Evolutionary conservation across 2,329 filamentous ascomycete species (phyloP).

Genomic region (Neonectria coccinea): DNA sequence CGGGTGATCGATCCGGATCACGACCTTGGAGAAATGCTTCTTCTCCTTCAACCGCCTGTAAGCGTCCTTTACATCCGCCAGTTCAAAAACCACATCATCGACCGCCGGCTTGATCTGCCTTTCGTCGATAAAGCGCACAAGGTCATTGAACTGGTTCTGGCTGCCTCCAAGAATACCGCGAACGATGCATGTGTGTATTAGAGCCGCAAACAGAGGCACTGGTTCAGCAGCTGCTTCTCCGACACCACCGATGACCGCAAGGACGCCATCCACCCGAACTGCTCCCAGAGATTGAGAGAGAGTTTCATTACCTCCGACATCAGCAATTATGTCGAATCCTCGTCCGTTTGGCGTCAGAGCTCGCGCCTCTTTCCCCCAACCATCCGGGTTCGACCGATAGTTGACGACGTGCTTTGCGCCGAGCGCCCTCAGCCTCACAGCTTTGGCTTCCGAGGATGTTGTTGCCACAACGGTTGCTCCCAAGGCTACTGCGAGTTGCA

Average conservation of each 20-base stretch:
- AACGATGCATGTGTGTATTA: conserved; percentile 45
- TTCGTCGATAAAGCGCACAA: conserved; percentile 49
- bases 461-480: conserved; percentile 69
- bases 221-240: conserved; percentile 33
- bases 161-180: conserved; percentile 47
- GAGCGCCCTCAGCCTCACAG: conserved; percentile 62
- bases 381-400: conserved; percentile 65
- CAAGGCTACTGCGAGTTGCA: conserved; percentile 59
- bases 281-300: conserved; percentile 67
- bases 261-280: conserved; percentile 52
- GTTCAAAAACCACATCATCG: conserved; percentile 47
- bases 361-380: conserved; percentile 69
- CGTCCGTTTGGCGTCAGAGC: conserved; percentile 57
- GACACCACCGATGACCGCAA: conserved; percentile 50
- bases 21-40: conserved; percentile 53
- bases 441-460: conserved; percentile 67
- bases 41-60: conserved; percentile 48
- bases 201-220: conserved; percentile 42
- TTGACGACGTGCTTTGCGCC: conserved; percentile 71
- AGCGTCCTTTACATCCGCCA: conserved; percentile 49
- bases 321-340: conserved; percentile 73
- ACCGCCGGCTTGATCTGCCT: conserved; percentile 47
- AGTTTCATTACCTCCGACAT: conserved; percentile 74
- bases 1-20: conserved; percentile 45
- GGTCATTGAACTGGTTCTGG: conserved; percentile 44